These are phyloP conservation scores for Stagonosporopsis vannaccii DNA, from an alignment of 2,329 filamentous ascomycete species.

Conservation along the genomic window DNA sequence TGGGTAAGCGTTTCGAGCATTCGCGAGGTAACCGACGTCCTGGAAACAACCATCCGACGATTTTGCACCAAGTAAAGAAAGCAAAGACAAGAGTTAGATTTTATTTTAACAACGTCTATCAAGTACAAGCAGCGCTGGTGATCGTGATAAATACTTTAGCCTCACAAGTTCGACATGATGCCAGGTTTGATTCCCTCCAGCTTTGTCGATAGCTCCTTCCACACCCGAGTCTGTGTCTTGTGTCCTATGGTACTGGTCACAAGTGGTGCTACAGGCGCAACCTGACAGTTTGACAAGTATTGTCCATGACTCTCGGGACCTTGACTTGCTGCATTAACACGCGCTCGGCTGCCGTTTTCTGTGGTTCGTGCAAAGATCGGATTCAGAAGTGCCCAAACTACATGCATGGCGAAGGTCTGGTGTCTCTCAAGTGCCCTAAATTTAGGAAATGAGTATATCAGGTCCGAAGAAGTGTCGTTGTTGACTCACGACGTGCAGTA, in stretches of 20 bases:
- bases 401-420: not conserved
- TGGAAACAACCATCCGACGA: not conserved
- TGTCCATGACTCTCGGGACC: constrained; percentile 51
- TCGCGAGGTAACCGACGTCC: not conserved
- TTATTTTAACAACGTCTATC: not conserved
- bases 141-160: not conserved
- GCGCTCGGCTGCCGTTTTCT: constrained; percentile 50
- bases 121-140: not conserved
- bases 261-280: constrained; percentile 37
- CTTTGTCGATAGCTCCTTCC: constrained; percentile 49
- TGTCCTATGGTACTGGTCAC: constrained; percentile 48
- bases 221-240: constrained; percentile 45
- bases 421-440: constrained; percentile 34
- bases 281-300: constrained; percentile 47
- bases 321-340: constrained; percentile 48
- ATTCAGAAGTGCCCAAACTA: constrained; percentile 18
- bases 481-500: constrained; percentile 28
- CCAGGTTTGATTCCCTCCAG: constrained; percentile 48
- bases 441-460: not conserved
- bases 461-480: not conserved
- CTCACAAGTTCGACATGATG: constrained; percentile 20
- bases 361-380: constrained; percentile 45
- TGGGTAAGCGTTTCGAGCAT: constrained; percentile 52
- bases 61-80: not conserved
- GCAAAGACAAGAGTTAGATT: not conserved